Evolutionary conservation across 2,329 filamentous ascomycete genomes (phyloP), one percentile per base, ranked within the genome.

Genomic region (Remersonia thermophila): DNA sequence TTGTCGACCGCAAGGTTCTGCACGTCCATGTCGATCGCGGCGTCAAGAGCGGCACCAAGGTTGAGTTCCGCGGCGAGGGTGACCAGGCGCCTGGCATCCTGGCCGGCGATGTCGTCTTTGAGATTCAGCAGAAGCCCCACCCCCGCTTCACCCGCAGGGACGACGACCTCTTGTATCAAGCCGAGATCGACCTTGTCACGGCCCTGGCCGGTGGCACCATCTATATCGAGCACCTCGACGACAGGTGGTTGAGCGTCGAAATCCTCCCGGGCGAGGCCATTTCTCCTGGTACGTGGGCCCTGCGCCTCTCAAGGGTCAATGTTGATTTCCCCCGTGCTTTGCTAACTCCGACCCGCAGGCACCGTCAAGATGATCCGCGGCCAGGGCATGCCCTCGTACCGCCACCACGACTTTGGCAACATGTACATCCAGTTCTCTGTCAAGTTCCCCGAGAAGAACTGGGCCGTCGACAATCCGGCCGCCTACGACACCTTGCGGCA

Each of bases 41-140:
- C 63, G 86, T 98, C 45, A 80, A 81, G 62, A 87, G 76, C 56
- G 91, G 91, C 44, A 89, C 89, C 63, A 93, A 93, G 71, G 85
- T 98, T 48, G 87, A 95, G 58, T 98, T 96, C 71, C 78, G 82
- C 39, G 91, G 91, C 40, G 91, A 98, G 60, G 91, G 91, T 62
- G 91, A 98, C 58, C 91, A 96, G 59, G 78, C 87, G 39, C 91
- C 91, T 14, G 89, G 87, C 47, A 83, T 93, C 36, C 75, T 93
- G 57, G 83, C 91, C 12, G 91, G 93, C 47, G 93, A 98, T 56
- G 91, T 98, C 39, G 82, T 95, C 44, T 98, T 98, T 57, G 87
- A 96, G 66, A 96, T 98, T 47, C 89, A 96, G 63, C 86, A 96
- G 71, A 98, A 98, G 74, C 87, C 87, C n/a, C 91, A 98, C 61